Percentiles rank a stretch among this genome's conserved stretches.
Evolutionary conservation across 768 basidiomycete genomes (phyloP).

Genomic region (Podaxis sp.): DNA sequence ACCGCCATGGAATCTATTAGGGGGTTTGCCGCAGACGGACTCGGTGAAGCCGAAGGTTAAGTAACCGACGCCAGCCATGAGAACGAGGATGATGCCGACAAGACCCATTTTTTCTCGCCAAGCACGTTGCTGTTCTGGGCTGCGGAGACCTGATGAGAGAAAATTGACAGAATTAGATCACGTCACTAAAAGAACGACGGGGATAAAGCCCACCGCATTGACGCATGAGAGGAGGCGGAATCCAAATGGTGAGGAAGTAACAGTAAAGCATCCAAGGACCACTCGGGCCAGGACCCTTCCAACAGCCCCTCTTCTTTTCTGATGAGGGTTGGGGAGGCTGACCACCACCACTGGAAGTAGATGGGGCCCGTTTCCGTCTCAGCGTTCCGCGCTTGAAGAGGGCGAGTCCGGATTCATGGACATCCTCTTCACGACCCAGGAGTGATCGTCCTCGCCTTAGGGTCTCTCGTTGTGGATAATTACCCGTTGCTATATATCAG

Average conservation of each 20-base stretch:
- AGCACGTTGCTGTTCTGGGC: conserved; percentile 90
- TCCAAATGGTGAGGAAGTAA: conserved; percentile 74
- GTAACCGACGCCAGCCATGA: conserved; percentile 96
- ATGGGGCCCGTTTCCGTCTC: conserved; percentile 60
- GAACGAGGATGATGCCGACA: conserved; percentile 68
- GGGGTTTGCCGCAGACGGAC: conserved; percentile 85
- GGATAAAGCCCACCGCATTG: conserved; percentile 66
- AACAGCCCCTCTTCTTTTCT: conserved; percentile 49
- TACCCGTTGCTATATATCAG: conserved; percentile 62
- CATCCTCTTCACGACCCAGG: conserved; percentile 86
- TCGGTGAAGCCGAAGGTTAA: conserved; percentile 98
- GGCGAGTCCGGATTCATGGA: conserved; percentile 88
- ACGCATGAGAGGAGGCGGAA: conserved; percentile 76
- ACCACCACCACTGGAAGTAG: conserved; percentile 38
- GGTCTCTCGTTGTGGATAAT: conserved; percentile 56
- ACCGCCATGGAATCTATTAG: conserved; percentile 81
- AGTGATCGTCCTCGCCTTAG: conserved; percentile 88
- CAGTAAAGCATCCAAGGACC: conserved; percentile 97
- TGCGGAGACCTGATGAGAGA: conserved; percentile 67
- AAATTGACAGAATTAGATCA: conserved; percentile 9
- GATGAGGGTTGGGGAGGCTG: conserved; percentile 31
- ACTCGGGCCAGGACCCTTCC: conserved; percentile 85
- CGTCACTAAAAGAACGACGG: background rate
- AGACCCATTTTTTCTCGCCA: conserved; percentile 99
- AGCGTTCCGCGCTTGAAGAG: conserved; percentile 87